These are phyloP conservation scores for Zizania palustris DNA, from an alignment of 202 grass and related monocot genomes.

Conservation along the genomic window DNA sequence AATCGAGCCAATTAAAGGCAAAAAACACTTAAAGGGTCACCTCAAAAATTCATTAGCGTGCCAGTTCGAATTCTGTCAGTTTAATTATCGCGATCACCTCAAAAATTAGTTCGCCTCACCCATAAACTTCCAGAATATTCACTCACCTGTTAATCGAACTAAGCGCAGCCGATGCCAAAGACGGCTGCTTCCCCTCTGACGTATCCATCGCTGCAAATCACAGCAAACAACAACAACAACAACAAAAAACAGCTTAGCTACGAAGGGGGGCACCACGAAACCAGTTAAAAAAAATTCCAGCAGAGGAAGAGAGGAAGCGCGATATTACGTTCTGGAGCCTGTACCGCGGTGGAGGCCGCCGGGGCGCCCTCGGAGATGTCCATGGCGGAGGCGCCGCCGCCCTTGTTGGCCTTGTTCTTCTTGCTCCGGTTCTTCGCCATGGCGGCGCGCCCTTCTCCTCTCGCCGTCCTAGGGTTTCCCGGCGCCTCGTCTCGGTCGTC, in stretches of 20 bases:
- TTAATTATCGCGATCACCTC: neutral
- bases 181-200: constrained; percentile 32
- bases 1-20: neutral
- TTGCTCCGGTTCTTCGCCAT: constrained; percentile 74
- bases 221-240: neutral
- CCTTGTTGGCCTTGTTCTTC: constrained; percentile 55
- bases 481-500: neutral
- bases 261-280: neutral
- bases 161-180: constrained; percentile 15
- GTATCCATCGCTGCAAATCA: constrained; percentile 62
- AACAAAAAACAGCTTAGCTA: neutral
- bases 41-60: too few species aligned
- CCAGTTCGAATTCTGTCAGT: neutral
- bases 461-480: constrained; percentile 34
- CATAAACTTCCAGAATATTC: neutral
- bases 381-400: constrained; percentile 44
- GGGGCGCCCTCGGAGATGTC: constrained; percentile 54
- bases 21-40: too few species aligned
- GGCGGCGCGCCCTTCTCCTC: constrained; percentile 23
- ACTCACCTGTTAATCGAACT: constrained; percentile 53
- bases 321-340: constrained; percentile 47
- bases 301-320: neutral
- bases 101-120: neutral
- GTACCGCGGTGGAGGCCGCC: constrained; percentile 10
- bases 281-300: neutral